Evolutionary conservation across 371 early-diverging fungal genomes (phyloP), one percentile per base, ranked within the genome.

Genomic region (Choanephora cucurbitarum): DNA sequence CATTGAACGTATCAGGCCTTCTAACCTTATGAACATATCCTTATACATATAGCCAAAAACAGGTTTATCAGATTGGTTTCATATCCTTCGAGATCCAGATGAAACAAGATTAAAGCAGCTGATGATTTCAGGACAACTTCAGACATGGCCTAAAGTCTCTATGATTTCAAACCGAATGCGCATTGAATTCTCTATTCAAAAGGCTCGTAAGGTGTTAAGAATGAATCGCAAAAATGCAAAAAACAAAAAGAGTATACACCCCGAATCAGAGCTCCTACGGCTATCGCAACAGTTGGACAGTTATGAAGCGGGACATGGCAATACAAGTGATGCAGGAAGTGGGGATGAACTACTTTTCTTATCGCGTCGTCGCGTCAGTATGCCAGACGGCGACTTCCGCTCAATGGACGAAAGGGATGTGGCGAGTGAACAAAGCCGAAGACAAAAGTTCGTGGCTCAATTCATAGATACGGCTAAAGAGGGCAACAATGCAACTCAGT

Each of bases 101-200:
- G 67, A 70, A 37, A 70, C 75, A 14, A 69, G 88, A 32, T 58
- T 94, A 37, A 62, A 57, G 22, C 66, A 75, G 44, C 82, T 85
- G 55, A 75, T 94, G 49, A 50, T 63, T 6, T 75, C 66, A 4
- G 95, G 94, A 8, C 73, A 80, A 48, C 57, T 68, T 18, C 79
- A 81, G 31, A 88, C 92, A 0, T 95, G 87, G 86, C 92, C 95
- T 0, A 90, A 89, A 52, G 62, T 96, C 7, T 81, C 84, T 33
- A 88, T 91, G 88, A 89, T 96, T 41, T 64, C 76, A 6, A 88
- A 93, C 55, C 82, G 95, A 11, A 73, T 90, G 81, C 62, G 75
- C 22, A 83, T 94, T 52, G 96, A 96, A 69, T 72, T 81, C 19
- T 74, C 82, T 10, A 83, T 89, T 59, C 60, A 78, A 14, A 58